These are phyloP conservation scores for Camelina sativa DNA, from an alignment of 345 rosid genomes.

Conservation along the genomic window DNA sequence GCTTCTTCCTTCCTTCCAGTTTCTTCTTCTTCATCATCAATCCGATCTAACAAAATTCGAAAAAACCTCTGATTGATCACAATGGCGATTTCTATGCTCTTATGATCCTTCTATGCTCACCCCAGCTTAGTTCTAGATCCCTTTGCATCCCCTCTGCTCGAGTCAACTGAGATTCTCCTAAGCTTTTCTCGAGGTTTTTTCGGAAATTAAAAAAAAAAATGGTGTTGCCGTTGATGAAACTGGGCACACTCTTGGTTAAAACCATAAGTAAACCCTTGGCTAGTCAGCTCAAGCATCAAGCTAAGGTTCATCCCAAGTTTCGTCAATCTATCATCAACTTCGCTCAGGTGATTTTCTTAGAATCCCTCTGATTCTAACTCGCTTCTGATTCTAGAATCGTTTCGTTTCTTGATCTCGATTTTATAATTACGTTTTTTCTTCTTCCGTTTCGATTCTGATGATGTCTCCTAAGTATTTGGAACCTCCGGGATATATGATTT, in stretches of 20 bases:
- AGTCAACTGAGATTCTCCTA: conserved; percentile 19
- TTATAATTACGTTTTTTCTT: not conserved
- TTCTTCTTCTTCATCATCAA: conserved; percentile 14
- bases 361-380: not conserved
- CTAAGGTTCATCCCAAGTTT: conserved; percentile 74
- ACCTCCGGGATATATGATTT: not conserved
- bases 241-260: conserved; percentile 71
- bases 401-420: not conserved
- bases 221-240: conserved; percentile 75
- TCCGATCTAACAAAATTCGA: conserved; percentile 18
- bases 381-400: not conserved
- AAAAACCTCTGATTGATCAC: not conserved
- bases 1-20: not conserved
- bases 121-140: not conserved
- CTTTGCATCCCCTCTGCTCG: not conserved
- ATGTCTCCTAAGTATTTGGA: not conserved
- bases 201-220: conserved; percentile 34
- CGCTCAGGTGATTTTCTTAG: conserved; percentile 63
- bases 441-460: not conserved
- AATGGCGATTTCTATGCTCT: not conserved
- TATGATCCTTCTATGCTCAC: conserved; percentile 7
- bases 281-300: conserved; percentile 73
- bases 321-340: conserved; percentile 68
- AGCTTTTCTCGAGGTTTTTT: not conserved
- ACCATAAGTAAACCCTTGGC: conserved; percentile 84